phyloP scores from a whole-genome alignment of 75 land plant genomes.

The Azolla pinnata region DNA sequence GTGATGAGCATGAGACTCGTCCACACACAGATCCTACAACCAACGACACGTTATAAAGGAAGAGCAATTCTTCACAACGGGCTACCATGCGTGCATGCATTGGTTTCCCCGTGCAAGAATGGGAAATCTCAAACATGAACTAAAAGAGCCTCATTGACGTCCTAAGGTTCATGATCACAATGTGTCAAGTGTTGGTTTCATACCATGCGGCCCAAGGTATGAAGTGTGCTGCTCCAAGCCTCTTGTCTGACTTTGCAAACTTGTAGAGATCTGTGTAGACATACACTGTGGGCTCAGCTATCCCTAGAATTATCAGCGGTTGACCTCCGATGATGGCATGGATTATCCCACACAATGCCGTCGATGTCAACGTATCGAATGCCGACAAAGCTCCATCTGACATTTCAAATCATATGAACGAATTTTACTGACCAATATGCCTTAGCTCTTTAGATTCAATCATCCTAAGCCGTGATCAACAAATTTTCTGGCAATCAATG shows the following conservation, averaged over 20 bases:
- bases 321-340: slow-evolving; percentile 71
- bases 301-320: slow-evolving; percentile 62
- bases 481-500: too few relatives aligned
- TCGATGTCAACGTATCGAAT: slow-evolving; percentile 55
- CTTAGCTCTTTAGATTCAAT: slow-evolving; percentile 1
- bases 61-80: not conserved
- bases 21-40: slow-evolving; percentile 96
- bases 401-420: not conserved
- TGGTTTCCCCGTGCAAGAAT: too few relatives aligned
- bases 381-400: slow-evolving; percentile 65
- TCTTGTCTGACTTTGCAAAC: slow-evolving; percentile 45
- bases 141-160: too few relatives aligned
- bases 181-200: too few relatives aligned
- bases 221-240: slow-evolving; percentile 36
- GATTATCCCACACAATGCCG: slow-evolving; percentile 61
- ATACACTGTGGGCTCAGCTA: slow-evolving; percentile 72
- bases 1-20: slow-evolving; percentile 53
- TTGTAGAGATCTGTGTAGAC: slow-evolving; percentile 67
- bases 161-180: too few relatives aligned
- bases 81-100: not conserved
- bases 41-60: not conserved
- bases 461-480: too few relatives aligned
- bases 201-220: slow-evolving; percentile 62
- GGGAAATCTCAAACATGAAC: too few relatives aligned
- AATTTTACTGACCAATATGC: not conserved